These are phyloP conservation scores for Auxenochlorella pyrenoidosa DNA, from an alignment of 139 green algal genomes.

Conservation along the genomic window DNA sequence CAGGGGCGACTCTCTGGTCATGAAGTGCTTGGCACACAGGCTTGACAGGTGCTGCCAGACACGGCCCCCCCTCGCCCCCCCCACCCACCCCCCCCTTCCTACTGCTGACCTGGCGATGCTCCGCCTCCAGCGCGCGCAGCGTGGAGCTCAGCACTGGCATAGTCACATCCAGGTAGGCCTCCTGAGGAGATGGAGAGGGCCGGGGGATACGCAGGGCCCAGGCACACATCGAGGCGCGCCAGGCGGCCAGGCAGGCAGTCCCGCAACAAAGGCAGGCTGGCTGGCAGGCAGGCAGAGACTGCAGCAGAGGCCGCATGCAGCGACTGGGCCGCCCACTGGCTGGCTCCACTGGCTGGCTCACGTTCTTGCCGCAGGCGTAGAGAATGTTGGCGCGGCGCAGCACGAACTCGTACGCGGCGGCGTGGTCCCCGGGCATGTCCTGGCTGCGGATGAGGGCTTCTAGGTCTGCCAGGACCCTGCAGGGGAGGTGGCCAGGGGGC, in stretches of 20 bases:
- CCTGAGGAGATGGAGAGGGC: background rate
- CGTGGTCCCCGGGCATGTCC: constrained; percentile 31
- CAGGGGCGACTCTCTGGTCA: too few relatives aligned
- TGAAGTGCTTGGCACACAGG: too few relatives aligned
- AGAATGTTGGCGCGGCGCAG: constrained; percentile 31
- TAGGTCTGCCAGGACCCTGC: constrained; percentile 29
- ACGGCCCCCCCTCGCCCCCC: too few relatives aligned
- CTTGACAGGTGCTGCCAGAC: too few relatives aligned
- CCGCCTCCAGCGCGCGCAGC: constrained; percentile 43
- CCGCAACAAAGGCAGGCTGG: too few relatives aligned
- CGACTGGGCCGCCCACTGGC: background rate
- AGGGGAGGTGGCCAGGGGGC: background rate
- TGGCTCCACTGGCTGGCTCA: background rate
- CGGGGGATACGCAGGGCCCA: too few relatives aligned
- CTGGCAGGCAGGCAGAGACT: background rate
- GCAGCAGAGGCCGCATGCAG: background rate
- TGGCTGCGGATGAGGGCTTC: constrained; percentile 27
- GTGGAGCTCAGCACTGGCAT: constrained; percentile 50
- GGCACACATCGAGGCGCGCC: too few relatives aligned
- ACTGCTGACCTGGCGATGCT: constrained; percentile 15
- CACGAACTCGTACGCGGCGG: constrained; percentile 14
- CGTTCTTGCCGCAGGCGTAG: constrained; percentile 34
- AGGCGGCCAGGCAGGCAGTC: too few relatives aligned
- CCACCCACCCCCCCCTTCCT: too few relatives aligned
- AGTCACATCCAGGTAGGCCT: constrained; percentile 44